Conservation (phyloP, 306 rosid genomes). For the Mimosa pudica region DNA sequence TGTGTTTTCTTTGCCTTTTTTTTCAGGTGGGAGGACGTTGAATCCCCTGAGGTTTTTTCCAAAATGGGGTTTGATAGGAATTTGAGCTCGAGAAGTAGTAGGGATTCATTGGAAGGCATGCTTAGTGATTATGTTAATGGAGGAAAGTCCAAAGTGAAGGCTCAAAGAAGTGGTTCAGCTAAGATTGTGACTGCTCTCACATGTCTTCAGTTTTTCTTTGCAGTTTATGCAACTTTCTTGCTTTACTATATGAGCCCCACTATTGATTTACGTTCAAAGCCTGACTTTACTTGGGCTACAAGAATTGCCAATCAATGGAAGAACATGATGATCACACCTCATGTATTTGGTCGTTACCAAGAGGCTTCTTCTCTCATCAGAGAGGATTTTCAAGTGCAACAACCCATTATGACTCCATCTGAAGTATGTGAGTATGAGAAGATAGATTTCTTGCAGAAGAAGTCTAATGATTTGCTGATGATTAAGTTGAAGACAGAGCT, state of each 20-base stretch:
- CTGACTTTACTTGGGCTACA: constrained; percentile 83
- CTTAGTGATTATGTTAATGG: constrained; percentile 65
- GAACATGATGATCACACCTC: constrained; percentile 65
- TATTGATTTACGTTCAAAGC: constrained; percentile 68
- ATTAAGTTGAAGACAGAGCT: constrained; percentile 77
- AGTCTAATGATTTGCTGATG: constrained; percentile 80
- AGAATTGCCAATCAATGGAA: constrained; percentile 84
- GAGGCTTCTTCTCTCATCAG: constrained; percentile 57
- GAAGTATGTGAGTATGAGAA: constrained; percentile 75
- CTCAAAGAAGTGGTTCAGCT: constrained; percentile 49
- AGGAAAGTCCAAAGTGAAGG: constrained; percentile 57
- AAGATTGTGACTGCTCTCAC: constrained; percentile 73
- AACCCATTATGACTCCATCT: constrained; percentile 41
- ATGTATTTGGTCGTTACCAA: constrained; percentile 61
- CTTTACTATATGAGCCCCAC: constrained; percentile 89
- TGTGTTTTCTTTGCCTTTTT: constrained; percentile 18
- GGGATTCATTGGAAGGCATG: constrained; percentile 87
- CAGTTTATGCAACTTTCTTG: constrained; percentile 84
- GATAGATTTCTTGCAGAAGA: constrained; percentile 89
- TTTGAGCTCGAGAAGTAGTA: constrained; percentile 50
- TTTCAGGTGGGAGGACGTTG: constrained; percentile 47
- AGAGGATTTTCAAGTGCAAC: constrained; percentile 35
- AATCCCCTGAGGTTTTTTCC: constrained; percentile 7
- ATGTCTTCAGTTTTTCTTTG: constrained; percentile 85
- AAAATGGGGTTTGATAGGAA: constrained; percentile 57